phyloP scores from a whole-genome alignment of 495 filamentous ascomycete genomes.

The Aspergillus asperescens region DNA sequence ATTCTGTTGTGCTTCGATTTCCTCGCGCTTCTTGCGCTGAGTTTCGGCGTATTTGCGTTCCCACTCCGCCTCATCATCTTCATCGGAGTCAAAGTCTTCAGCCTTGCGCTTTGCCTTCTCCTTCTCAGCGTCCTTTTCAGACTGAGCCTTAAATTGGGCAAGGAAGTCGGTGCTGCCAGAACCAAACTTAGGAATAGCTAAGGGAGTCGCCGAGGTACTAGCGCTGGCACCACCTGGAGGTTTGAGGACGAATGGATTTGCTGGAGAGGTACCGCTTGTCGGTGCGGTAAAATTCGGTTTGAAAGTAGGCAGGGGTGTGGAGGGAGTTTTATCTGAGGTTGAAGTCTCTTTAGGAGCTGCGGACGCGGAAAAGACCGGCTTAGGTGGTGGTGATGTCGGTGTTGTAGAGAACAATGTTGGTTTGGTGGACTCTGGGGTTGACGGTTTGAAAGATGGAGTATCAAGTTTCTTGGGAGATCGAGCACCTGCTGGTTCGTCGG shows the following conservation, averaged over 20 bases:
- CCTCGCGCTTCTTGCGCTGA: constrained; percentile 41
- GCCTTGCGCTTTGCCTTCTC: constrained; percentile 49
- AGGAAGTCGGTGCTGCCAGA: constrained; percentile 30
- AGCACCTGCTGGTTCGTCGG: constrained; percentile 9
- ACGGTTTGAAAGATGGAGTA: constrained; percentile 12
- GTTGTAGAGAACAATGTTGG: constrained; percentile 19
- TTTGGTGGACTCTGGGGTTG: constrained; percentile 16
- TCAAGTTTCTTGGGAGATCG: constrained; percentile 4
- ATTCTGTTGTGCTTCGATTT: constrained; percentile 25
- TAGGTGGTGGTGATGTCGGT: constrained; percentile 22
- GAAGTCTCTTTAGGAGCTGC: constrained; percentile 13
- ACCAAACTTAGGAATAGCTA: constrained; percentile 32
- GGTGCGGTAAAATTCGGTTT: constrained; percentile 16
- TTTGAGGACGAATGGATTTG: constrained; percentile 26
- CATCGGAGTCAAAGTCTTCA: constrained; percentile 53
- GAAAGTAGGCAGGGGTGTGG: constrained; percentile 10
- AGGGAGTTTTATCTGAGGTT: constrained; percentile 10
- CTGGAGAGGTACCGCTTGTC: constrained; percentile 7
- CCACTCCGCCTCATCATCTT: constrained; percentile 49
- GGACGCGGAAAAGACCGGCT: constrained; percentile 16
- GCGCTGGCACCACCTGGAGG: constrained; percentile 18
- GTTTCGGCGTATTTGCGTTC: constrained; percentile 42
- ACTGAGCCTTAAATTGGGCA: constrained; percentile 34
- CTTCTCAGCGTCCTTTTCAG: constrained; percentile 31
- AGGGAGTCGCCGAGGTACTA: constrained; percentile 13